A percentile compares a stretch with the other conserved stretches of the same genome.
phyloP scores from a whole-genome alignment of 192 early-diverging fungal genomes.

The Backusella australiensis region DNA sequence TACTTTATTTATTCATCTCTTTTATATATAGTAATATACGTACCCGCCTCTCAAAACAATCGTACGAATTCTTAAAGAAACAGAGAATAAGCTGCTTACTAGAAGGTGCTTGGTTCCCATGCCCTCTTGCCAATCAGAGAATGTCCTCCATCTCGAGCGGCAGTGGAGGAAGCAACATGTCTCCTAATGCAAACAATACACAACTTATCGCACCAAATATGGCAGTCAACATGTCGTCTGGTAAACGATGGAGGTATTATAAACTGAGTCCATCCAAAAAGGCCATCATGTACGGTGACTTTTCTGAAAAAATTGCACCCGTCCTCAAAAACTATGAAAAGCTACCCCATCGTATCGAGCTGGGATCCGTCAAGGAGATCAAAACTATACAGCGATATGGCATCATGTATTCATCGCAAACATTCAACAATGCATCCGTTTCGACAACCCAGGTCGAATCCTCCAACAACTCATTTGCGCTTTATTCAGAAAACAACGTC shows the following conservation, averaged over 20 bases:
- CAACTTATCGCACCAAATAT: slow-evolving; percentile 13
- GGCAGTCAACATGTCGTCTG: not conserved
- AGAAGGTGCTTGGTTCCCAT: slow-evolving; percentile 68
- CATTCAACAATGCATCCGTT: not conserved
- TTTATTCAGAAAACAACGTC: slow-evolving; percentile 37
- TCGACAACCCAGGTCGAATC: not conserved
- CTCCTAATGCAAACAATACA: not conserved
- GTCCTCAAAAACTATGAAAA: slow-evolving; percentile 37
- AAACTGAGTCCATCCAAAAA: slow-evolving; percentile 57
- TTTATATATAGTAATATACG: slow-evolving; percentile 53
- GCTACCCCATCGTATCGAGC: slow-evolving; percentile 53
- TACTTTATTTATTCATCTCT: not conserved
- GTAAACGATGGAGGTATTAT: slow-evolving; percentile 56
- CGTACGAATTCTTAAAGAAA: slow-evolving; percentile 68
- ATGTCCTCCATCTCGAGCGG: not conserved
- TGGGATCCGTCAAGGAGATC: slow-evolving; percentile 45
- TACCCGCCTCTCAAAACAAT: slow-evolving; percentile 59
- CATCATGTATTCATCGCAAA: not conserved
- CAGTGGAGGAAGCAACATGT: not conserved
- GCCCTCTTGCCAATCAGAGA: not conserved
- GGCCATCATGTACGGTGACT: slow-evolving; percentile 67
- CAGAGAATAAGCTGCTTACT: slow-evolving; percentile 64
- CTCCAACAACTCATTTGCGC: slow-evolving; percentile 28
- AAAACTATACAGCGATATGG: slow-evolving; percentile 25
- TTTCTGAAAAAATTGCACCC: slow-evolving; percentile 39